A percentile compares a stretch with the other conserved stretches of the same genome.
phyloP scores from a whole-genome alignment of 2,329 filamentous ascomycete genomes.

The Cucurbitaria berberidis region DNA sequence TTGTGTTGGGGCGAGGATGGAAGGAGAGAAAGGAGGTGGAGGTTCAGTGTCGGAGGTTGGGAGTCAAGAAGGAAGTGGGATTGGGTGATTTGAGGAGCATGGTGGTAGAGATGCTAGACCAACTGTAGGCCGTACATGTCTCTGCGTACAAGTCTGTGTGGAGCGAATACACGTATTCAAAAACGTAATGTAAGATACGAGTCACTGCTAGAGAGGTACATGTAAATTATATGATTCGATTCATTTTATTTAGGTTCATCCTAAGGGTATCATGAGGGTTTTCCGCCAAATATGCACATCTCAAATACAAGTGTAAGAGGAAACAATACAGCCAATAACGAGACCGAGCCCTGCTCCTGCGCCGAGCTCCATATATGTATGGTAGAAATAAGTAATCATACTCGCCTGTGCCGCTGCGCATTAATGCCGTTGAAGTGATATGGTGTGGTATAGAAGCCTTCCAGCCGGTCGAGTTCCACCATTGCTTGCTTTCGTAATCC shows the following conservation, averaged over 20 bases:
- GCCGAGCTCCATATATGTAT: slow-evolving; percentile 2
- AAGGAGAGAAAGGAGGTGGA: slow-evolving; percentile 61
- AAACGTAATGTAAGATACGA: not conserved
- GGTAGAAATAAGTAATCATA: not conserved
- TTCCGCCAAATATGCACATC: slow-evolving; percentile 4
- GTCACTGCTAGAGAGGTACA: not conserved
- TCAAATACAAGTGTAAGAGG: not conserved
- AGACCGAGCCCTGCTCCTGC: not conserved
- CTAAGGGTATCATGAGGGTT: slow-evolving; percentile 5
- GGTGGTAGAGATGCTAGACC: slow-evolving; percentile 32
- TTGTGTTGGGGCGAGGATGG: slow-evolving; percentile 70
- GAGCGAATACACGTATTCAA: not conserved
- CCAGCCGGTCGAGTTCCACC: not conserved
- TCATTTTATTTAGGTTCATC: slow-evolving; percentile 2
- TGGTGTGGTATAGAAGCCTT: not conserved
- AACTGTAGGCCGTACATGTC: slow-evolving; percentile 16
- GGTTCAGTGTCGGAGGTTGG: slow-evolving; percentile 76
- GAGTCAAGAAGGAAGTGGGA: slow-evolving; percentile 65
- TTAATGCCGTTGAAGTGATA: not conserved
- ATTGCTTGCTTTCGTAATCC: not conserved
- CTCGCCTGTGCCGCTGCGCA: not conserved
- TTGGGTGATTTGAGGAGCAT: slow-evolving; percentile 57
- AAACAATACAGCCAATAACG: not conserved
- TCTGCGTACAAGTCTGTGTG: not conserved
- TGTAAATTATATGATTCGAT: not conserved